phyloP scores from a whole-genome alignment of 352 stramenopile species.

The Pythium brachiatum region DNA sequence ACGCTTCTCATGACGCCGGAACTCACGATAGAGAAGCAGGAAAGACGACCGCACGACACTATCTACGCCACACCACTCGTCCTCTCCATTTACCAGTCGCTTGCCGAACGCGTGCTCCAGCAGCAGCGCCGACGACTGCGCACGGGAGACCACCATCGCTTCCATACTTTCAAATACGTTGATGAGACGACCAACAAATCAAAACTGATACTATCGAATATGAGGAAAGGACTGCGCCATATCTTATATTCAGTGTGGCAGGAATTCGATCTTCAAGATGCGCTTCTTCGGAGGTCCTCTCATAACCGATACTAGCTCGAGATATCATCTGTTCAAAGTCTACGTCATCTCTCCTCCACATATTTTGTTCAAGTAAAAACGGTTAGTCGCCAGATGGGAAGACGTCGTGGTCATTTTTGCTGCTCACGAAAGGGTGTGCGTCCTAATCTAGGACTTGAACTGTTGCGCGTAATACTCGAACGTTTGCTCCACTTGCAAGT shows the following conservation, averaged over 20 bases:
- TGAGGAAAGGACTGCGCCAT: neutral
- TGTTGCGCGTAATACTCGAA: constrained; percentile 1
- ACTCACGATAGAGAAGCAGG: constrained; percentile 43
- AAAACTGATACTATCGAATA: neutral
- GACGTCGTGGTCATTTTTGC: neutral
- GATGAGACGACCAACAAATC: neutral
- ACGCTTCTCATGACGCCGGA: constrained; percentile 29
- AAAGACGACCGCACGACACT: constrained; percentile 57
- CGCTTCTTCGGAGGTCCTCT: neutral
- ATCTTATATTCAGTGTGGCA: neutral
- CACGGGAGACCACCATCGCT: neutral
- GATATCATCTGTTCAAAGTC: neutral
- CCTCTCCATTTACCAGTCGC: constrained; percentile 31
- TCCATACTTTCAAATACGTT: neutral
- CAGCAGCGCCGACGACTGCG: constrained; percentile 13
- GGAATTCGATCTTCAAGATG: neutral
- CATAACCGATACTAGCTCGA: neutral
- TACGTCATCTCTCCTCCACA: constrained; percentile 3
- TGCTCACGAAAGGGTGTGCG: too few relatives aligned
- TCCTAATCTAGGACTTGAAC: neutral
- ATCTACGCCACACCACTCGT: constrained; percentile 44
- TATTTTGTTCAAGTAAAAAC: neutral
- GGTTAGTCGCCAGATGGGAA: neutral
- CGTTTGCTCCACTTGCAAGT: neutral
- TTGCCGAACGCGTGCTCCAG: constrained; percentile 39